Conservation (phyloP, 345 rosid species). For the Lumnitzera racemosa region DNA sequence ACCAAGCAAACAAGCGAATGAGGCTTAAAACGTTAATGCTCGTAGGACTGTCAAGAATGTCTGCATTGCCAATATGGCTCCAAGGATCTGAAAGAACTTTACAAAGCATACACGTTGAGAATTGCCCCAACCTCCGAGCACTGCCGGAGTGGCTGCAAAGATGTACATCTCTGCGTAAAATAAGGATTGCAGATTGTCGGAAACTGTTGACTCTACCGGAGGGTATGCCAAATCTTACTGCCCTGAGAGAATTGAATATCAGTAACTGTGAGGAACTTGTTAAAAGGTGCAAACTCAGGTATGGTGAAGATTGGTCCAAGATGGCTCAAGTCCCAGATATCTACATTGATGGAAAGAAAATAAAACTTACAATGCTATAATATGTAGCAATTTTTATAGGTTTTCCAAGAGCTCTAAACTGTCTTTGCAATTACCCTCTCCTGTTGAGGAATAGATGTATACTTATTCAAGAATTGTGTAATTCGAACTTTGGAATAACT, state of each 20-base stretch:
- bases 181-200: slow-evolving; percentile 11
- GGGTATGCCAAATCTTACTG: slow-evolving; percentile 10
- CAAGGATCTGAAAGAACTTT: slow-evolving; percentile 8
- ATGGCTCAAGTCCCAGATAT: slow-evolving; percentile 18
- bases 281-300: slow-evolving; percentile 6
- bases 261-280: slow-evolving; percentile 5
- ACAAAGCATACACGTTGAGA: neutral
- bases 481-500: too few species aligned
- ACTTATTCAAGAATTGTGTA: too few species aligned
- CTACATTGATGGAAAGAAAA: slow-evolving; percentile 12
- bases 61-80: slow-evolving; percentile 20
- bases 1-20: neutral
- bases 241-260: slow-evolving; percentile 12
- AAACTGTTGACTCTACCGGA: slow-evolving; percentile 4
- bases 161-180: slow-evolving; percentile 8
- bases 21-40: slow-evolving; percentile 10
- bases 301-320: slow-evolving; percentile 24
- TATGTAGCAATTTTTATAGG: too few species aligned
- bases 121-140: slow-evolving; percentile 10
- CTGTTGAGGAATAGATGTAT: too few species aligned
- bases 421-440: too few species aligned
- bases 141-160: slow-evolving; percentile 9
- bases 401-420: too few species aligned
- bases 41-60: slow-evolving; percentile 7
- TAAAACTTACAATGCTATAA: neutral